Evolutionary conservation across 805 yeast genomes (phyloP), one percentile per base, ranked within the genome.

Genomic region (Candida stauntonica): DNA sequence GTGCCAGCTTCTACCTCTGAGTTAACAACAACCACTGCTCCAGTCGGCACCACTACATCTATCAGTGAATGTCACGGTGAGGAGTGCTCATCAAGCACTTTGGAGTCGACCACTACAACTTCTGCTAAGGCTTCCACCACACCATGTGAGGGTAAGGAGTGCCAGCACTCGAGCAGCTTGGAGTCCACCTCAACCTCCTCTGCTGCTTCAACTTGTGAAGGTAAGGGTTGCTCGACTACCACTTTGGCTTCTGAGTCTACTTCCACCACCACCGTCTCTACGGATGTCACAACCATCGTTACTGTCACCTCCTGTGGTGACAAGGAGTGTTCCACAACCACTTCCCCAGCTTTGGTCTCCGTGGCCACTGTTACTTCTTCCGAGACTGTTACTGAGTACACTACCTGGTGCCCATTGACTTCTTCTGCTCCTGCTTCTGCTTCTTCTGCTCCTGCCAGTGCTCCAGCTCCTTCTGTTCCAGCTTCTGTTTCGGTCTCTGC

Each of bases 321-420:
- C 14, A 26, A 26, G 18, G 7, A 7, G 7, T 28, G 17, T 18
- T 28, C 35, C 23, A 26, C 11, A 12, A 7, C 34, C 13, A 31
- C 33, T n/a, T 14, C 17, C 15, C 19, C 40, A 15, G 26, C 48
- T 23, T 36, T 29, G 14, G 46, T 51, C 29, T 36, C 53, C 20
- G 34, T 44, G 26, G 41, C 60, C 13, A 44, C 52, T 38, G 51
- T 45, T 36, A 62, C 69, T 6, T 16, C 24, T 6, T 31, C 33
- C 17, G 35, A 24, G 5, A 30, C 26, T 33, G 35, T 26, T n/a
- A 26, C 35, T 17, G 30, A 33, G 35, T 24, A 26, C 29, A 33
- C 35, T 13, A 26, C 35, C 12, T 33, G 26, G 24, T 26, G 29
- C 26, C 35, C 35, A 4, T 17, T 33, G n/a, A n/a, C n/a, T 5